Percentiles rank a stretch among this genome's conserved stretches.
Conservation (phyloP, 495 filamentous ascomycete species). For the Penicillium steckii region DNA sequence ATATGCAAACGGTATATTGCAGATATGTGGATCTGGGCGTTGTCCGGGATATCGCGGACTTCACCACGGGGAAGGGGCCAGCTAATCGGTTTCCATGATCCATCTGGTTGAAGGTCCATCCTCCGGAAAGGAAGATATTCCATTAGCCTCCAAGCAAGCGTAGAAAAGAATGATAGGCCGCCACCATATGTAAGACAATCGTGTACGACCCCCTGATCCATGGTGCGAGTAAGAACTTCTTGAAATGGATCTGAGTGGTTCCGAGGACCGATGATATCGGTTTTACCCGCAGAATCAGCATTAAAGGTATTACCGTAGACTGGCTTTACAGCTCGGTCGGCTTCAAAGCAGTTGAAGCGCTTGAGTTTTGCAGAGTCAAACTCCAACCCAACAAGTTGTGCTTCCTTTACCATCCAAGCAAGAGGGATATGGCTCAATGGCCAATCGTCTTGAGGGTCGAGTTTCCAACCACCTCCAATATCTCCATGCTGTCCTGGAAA, state of each 20-base stretch:
- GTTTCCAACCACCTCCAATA: slow-evolving; percentile 77
- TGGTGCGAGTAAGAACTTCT: slow-evolving; percentile 4
- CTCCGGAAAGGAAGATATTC: slow-evolving; percentile 76
- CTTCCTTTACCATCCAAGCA: slow-evolving; percentile 79
- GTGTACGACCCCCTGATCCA: slow-evolving; percentile 57
- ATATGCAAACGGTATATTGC: slow-evolving; percentile 67
- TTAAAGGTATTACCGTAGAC: not conserved
- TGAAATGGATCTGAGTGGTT: slow-evolving; percentile 7
- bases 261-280: not conserved
- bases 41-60: slow-evolving; percentile 69
- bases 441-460: slow-evolving; percentile 48
- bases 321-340: not conserved
- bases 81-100: slow-evolving; percentile 71
- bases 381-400: slow-evolving; percentile 62
- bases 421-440: slow-evolving; percentile 68
- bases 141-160: slow-evolving; percentile 73
- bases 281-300: not conserved
- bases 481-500: slow-evolving; percentile 79
- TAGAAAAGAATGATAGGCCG: slow-evolving; percentile 51
- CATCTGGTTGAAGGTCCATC: slow-evolving; percentile 68
- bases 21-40: slow-evolving; percentile 64
- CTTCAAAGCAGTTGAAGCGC: slow-evolving; percentile 57
- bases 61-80: slow-evolving; percentile 76
- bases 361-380: slow-evolving; percentile 66
- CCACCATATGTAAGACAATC: slow-evolving; percentile 65